A percentile compares a stretch with the other conserved stretches of the same genome.
phyloP scores from a whole-genome alignment of 148 eudicot species.

The Suaeda aralocaspica region DNA sequence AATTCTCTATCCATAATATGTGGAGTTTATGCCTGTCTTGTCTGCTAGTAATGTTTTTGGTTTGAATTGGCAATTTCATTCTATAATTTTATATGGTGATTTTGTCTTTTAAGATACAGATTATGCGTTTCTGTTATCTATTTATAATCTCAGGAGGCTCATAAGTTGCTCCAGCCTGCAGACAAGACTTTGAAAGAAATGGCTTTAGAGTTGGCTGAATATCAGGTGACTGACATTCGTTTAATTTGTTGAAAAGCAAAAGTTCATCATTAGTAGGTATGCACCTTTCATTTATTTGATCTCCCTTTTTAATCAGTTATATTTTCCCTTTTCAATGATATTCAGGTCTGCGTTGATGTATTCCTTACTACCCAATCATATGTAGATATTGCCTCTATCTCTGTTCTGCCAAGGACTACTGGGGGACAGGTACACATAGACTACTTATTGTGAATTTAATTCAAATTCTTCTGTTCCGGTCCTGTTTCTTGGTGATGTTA shows the following conservation, averaged over 20 bases:
- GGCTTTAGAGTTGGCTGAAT: conserved; percentile 95
- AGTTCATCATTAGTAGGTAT: neutral
- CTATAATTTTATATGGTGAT: neutral
- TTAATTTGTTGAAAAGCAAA: neutral
- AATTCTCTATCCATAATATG: neutral
- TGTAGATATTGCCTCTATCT: conserved; percentile 84
- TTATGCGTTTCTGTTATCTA: neutral
- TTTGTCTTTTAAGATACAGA: neutral
- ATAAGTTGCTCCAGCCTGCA: conserved; percentile 86
- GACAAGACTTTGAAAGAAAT: conserved; percentile 84
- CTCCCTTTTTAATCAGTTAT: neutral
- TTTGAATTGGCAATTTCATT: too few relatives aligned
- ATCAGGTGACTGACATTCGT: conserved; percentile 52
- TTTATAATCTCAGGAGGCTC: conserved; percentile 59
- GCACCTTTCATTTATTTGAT: neutral
- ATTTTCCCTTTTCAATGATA: conserved; percentile 1
- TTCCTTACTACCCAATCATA: conserved; percentile 86
- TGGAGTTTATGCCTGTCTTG: neutral
- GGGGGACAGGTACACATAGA: conserved; percentile 78
- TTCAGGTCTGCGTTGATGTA: conserved; percentile 92
- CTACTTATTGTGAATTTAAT: neutral
- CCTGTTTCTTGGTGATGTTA: conserved; percentile 2
- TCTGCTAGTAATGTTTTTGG: neutral
- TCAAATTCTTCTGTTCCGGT: too few relatives aligned
- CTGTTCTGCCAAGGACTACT: conserved; percentile 89